These are phyloP conservation scores for Ramaria sp. DNA, from an alignment of 768 basidiomycete species.

Conservation along the genomic window DNA sequence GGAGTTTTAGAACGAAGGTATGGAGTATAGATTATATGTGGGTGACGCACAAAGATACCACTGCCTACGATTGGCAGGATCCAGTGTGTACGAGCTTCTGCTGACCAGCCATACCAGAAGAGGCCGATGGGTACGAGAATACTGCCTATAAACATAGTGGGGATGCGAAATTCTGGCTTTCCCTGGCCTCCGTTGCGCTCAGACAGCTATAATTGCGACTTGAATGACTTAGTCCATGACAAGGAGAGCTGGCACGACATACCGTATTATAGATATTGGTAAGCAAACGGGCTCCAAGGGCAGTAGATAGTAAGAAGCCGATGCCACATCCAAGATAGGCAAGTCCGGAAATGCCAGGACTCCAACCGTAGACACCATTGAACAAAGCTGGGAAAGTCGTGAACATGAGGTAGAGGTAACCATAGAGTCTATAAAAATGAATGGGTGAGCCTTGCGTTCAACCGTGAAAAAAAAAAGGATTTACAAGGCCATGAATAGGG, in stretches of 20 bases:
- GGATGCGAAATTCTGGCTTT: slow-evolving; percentile 17
- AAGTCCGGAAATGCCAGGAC: slow-evolving; percentile 24
- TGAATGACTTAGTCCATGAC: neutral
- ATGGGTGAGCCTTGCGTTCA: slow-evolving; percentile 76
- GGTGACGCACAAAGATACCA: slow-evolving; percentile 11
- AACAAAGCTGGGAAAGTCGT: slow-evolving; percentile 27
- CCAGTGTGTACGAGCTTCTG: slow-evolving; percentile 9
- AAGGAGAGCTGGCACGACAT: slow-evolving; percentile 8
- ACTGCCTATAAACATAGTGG: slow-evolving; percentile 22
- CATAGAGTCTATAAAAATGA: slow-evolving; percentile 43
- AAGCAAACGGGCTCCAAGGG: slow-evolving; percentile 38
- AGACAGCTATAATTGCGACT: slow-evolving; percentile 11
- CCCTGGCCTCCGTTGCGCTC: neutral
- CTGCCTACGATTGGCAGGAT: slow-evolving; percentile 14
- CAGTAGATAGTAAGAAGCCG: slow-evolving; percentile 39
- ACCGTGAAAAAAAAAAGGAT: neutral
- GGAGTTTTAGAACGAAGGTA: neutral
- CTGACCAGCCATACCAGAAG: slow-evolving; percentile 18
- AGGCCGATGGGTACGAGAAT: slow-evolving; percentile 23
- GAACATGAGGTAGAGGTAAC: slow-evolving; percentile 18
- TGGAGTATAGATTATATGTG: neutral
- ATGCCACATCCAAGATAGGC: slow-evolving; percentile 39
- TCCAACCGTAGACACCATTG: slow-evolving; percentile 25
- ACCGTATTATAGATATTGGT: slow-evolving; percentile 38
- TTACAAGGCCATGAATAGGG: slow-evolving; percentile 11